Evolutionary conservation across 768 basidiomycete genomes (phyloP), one percentile per base, ranked within the genome.

Genomic region (Epithele typhae): DNA sequence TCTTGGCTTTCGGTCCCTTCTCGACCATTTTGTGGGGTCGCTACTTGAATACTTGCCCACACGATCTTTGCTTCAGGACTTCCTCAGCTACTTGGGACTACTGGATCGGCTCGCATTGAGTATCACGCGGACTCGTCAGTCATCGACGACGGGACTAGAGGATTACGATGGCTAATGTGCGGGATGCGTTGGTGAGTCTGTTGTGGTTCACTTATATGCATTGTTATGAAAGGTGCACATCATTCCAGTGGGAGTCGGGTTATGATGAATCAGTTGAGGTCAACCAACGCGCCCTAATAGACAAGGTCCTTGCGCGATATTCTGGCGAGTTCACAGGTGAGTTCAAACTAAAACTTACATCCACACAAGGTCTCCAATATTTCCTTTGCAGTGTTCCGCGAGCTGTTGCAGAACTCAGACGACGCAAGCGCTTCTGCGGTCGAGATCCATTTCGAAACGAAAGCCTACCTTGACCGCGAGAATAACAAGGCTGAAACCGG

Each of bases 271-370:
- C 84, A 0, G 85, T 93, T 0, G 87, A 94, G 66, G 93, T 95
- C 37, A 95, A 95, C 64, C 94, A 95, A 63, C 79, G 94, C 17
- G 93, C 92, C n/a, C 72, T 96, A 47, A 95, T 97, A 43, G 94
- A 96, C 74, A 97, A 93, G 68, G 91, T 98, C 19, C 80, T 99
- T 18, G 92, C 95, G 9, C 76, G 95, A 21, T 99, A 99, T 68
- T 90, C 87, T 11, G 94, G 92, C 43, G 93, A 96, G 70, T 90
- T 93, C 57, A 95, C 93, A 5, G 80, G 76, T 81, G 42, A 47
- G 69, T 40, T 7, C 14, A 7, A 7, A 7, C 8, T 7, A 7
- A 14, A 7, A 14, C 27, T 30, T 14, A 7, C 27, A 30, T 30
- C 27, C 27, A 30, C 27, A 30, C 27, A 7, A 7, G 8, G 8